Evolutionary conservation across 768 basidiomycete species (phyloP).

Genomic region (Pisolithus orientalis): DNA sequence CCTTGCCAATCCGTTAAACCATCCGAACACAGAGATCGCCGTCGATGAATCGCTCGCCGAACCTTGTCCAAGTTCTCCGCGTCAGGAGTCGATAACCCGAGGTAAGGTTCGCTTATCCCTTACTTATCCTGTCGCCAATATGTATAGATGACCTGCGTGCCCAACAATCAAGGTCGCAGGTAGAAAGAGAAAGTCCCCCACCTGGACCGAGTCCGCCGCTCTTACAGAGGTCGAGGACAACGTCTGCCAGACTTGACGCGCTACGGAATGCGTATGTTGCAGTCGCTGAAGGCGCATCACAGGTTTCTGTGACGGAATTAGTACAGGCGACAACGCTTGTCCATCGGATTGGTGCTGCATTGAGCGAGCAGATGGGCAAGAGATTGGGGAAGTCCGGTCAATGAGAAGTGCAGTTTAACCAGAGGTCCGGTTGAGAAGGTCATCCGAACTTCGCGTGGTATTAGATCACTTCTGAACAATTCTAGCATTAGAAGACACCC

Average conservation of each 20-base stretch:
- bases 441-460: neutral
- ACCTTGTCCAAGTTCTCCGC: slow-evolving; percentile 7
- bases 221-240: slow-evolving; percentile 33
- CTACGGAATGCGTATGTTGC: slow-evolving; percentile 39
- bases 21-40: slow-evolving; percentile 12
- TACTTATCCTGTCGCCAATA: neutral
- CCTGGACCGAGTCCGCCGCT: slow-evolving; percentile 9
- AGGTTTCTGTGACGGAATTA: slow-evolving; percentile 44
- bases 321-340: slow-evolving; percentile 40
- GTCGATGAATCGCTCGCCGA: slow-evolving; percentile 16
- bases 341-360: slow-evolving; percentile 38
- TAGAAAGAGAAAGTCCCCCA: slow-evolving; percentile 2
- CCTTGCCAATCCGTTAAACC: neutral
- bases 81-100: neutral
- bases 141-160: neutral
- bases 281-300: slow-evolving; percentile 38
- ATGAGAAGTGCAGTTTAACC: slow-evolving; percentile 1
- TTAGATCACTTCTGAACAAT: slow-evolving; percentile 60
- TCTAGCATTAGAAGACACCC: slow-evolving; percentile 7
- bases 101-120: neutral
- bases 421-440: too few species aligned
- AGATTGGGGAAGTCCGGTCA: slow-evolving; percentile 19
- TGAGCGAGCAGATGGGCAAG: slow-evolving; percentile 41
- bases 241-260: slow-evolving; percentile 37
- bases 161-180: slow-evolving; percentile 7